These are phyloP conservation scores for Furcasterigmium furcatum DNA, from an alignment of 2,329 filamentous ascomycete genomes.

Conservation along the genomic window DNA sequence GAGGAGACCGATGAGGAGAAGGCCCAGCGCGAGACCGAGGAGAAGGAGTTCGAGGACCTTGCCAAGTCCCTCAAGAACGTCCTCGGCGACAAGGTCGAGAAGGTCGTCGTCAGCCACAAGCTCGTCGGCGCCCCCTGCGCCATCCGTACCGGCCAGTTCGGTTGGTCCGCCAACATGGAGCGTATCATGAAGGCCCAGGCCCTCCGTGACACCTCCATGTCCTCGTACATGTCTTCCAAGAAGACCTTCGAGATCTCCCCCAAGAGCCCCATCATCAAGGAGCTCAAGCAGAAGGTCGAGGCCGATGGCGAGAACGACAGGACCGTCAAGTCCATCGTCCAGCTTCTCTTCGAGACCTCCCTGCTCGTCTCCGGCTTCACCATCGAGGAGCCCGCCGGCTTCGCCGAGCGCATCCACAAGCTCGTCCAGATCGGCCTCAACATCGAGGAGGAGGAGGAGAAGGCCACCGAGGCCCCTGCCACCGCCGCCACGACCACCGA, in stretches of 20 bases:
- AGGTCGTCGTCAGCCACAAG: slow-evolving; percentile 99
- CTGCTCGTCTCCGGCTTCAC: slow-evolving; percentile 99
- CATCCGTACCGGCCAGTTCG: slow-evolving; percentile 99
- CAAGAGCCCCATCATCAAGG: slow-evolving; percentile 95
- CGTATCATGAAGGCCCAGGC: slow-evolving; percentile 99
- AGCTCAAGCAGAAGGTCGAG: slow-evolving; percentile 99
- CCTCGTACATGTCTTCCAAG: slow-evolving; percentile 99
- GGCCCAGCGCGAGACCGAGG: slow-evolving; percentile 87
- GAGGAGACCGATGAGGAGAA: slow-evolving; percentile 99
- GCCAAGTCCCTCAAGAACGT: slow-evolving; percentile 99
- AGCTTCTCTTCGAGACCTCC: slow-evolving; percentile 98
- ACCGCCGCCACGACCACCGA: slow-evolving; percentile 57
- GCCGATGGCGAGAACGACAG: slow-evolving; percentile 96
- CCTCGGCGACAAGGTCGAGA: slow-evolving; percentile 99
- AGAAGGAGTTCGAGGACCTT: slow-evolving; percentile 95
- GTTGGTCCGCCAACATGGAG: slow-evolving; percentile 99
- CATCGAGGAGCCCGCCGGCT: slow-evolving; percentile 96
- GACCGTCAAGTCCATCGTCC: slow-evolving; percentile 98
- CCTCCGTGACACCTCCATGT: slow-evolving; percentile 99
- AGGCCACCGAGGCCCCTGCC: slow-evolving; percentile 53
- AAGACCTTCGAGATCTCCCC: slow-evolving; percentile 99
- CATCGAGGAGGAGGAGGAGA: slow-evolving; percentile 90
- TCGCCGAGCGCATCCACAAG: slow-evolving; percentile 99
- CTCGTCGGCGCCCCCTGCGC: slow-evolving; percentile 90
- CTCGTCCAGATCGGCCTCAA: slow-evolving; percentile 96